phyloP scores from a whole-genome alignment of 2,329 filamentous ascomycete genomes.

The Scytalidium lignicola region DNA sequence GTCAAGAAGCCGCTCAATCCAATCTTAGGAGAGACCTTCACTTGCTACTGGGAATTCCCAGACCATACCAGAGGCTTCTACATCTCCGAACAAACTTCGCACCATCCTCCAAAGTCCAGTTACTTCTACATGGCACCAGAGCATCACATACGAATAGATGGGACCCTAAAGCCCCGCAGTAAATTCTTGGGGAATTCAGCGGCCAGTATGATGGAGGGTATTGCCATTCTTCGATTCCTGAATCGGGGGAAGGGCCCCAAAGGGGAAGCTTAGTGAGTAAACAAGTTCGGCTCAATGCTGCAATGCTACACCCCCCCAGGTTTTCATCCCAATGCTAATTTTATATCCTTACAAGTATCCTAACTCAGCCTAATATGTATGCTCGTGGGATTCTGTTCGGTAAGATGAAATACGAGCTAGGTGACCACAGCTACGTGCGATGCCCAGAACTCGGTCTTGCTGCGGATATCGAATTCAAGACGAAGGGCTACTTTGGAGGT shows the following conservation, averaged over 20 bases:
- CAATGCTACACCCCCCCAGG: no score
- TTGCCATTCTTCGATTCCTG: slow-evolving; percentile 76
- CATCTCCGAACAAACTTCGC: slow-evolving; percentile 94
- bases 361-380: slow-evolving; percentile 99
- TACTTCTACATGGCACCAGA: slow-evolving; percentile 98
- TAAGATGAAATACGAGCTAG: slow-evolving; percentile 99
- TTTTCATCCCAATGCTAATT: neutral
- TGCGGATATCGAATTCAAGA: slow-evolving; percentile 96
- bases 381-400: slow-evolving; percentile 93
- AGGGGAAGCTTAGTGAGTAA: slow-evolving; percentile 80
- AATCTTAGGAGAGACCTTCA: slow-evolving; percentile 90
- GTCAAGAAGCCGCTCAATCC: slow-evolving; percentile 98
- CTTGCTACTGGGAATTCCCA: slow-evolving; percentile 90
- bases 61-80: slow-evolving; percentile 88
- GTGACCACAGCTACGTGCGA: slow-evolving; percentile 87
- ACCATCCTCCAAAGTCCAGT: slow-evolving; percentile 96
- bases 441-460: slow-evolving; percentile 83
- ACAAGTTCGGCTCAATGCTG: no score
- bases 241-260: slow-evolving; percentile 66
- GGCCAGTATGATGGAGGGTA: slow-evolving; percentile 96
- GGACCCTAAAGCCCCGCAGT: slow-evolving; percentile 88
- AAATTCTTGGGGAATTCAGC: slow-evolving; percentile 96
- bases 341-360: slow-evolving; percentile 50
- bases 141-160: slow-evolving; percentile 91
- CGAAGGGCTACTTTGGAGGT: slow-evolving; percentile 93